Evolutionary conservation across 108 stramenopile genomes (phyloP).

Genomic region (Fragilaria crotonensis): DNA sequence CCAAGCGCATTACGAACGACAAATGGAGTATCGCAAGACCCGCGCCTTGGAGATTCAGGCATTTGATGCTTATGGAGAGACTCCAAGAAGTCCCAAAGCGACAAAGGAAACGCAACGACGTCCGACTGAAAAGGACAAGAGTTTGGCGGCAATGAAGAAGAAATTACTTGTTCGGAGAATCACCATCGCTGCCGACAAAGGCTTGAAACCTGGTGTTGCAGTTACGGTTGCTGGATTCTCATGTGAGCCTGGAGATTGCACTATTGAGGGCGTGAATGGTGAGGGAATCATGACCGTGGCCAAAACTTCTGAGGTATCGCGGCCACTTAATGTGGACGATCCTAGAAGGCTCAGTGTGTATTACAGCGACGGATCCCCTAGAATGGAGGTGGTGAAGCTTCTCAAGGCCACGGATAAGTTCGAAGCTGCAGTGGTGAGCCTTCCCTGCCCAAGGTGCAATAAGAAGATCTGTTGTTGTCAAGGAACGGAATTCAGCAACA

Average conservation of each 20-base stretch:
- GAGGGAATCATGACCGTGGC: background rate
- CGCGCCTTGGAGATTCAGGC: background rate
- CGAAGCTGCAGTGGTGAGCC: background rate
- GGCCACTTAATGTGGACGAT: background rate
- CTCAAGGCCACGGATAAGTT: background rate
- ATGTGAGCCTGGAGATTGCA: background rate
- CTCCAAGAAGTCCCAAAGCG: background rate
- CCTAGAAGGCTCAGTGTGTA: background rate
- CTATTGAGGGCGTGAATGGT: background rate
- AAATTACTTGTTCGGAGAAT: slow-evolving; percentile 2
- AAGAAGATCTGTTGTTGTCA: too few species aligned
- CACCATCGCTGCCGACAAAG: background rate
- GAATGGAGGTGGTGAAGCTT: background rate
- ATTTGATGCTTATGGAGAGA: background rate
- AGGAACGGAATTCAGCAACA: background rate
- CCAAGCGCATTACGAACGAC: background rate
- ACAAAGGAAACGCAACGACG: background rate
- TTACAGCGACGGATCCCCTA: background rate
- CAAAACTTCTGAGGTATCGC: background rate
- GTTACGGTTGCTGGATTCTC: background rate
- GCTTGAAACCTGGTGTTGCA: background rate
- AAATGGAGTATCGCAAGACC: background rate
- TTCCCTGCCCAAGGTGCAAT: background rate
- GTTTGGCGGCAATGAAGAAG: background rate
- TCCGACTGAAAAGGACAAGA: background rate